Percentiles rank a stretch among this genome's conserved stretches.
These are phyloP conservation scores for Xylariaceae sp. DNA, from an alignment of 2,329 filamentous ascomycete species.

Conservation along the genomic window DNA sequence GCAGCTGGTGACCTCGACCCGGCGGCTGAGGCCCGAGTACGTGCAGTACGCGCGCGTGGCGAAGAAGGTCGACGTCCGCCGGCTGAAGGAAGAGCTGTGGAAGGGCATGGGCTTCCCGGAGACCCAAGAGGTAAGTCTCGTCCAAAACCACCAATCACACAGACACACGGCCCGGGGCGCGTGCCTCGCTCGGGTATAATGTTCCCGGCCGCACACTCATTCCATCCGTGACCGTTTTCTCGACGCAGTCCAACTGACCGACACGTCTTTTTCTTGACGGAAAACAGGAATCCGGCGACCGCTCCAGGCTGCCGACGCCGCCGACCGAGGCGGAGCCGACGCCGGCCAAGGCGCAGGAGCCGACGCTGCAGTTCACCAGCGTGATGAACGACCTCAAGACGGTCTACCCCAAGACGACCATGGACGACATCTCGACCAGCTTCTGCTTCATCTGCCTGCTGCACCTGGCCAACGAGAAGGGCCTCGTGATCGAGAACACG, in stretches of 20 bases:
- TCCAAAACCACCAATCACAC: too few relatives aligned
- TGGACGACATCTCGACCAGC: conserved; percentile 92
- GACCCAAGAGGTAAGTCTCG: conserved; percentile 38
- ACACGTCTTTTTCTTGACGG: too few relatives aligned
- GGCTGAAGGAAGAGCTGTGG: conserved; percentile 65
- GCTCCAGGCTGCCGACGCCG: conserved; percentile 23
- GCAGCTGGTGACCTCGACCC: conserved; percentile 57
- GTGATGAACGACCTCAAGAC: conserved; percentile 84
- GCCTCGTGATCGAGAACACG: conserved; percentile 64
- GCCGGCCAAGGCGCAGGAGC: conserved; percentile 32
- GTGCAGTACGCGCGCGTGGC: conserved; percentile 63
- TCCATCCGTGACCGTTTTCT: too few relatives aligned
- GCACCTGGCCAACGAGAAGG: conserved; percentile 90
- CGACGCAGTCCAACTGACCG: too few relatives aligned
- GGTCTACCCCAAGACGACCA: conserved; percentile 77
- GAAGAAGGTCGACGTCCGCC: conserved; percentile 63
- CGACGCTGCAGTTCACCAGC: conserved; percentile 71
- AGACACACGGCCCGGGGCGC: too few relatives aligned
- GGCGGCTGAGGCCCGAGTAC: conserved; percentile 58
- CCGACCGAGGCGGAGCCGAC: conserved; percentile 20
- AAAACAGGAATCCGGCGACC: conserved; percentile 16
- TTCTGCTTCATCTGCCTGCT: conserved; percentile 89
- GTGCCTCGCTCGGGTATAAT: too few relatives aligned
- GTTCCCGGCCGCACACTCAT: too few relatives aligned
- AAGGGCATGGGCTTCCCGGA: conserved; percentile 53